Conservation (phyloP, 129 eudicot species). For the Flaveria robusta region DNA sequence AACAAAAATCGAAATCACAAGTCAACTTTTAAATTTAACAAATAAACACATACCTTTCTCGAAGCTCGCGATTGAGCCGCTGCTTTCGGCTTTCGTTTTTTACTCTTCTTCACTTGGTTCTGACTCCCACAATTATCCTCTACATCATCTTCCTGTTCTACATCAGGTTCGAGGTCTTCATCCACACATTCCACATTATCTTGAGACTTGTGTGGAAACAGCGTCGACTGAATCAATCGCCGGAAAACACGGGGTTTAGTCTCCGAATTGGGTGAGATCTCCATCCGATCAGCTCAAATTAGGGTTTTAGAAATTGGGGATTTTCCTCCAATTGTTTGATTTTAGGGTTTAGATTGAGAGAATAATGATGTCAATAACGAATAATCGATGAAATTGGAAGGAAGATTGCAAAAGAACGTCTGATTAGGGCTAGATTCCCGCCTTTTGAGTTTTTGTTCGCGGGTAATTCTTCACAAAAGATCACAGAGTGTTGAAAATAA, state of each 20-base stretch:
- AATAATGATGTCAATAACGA: neutral
- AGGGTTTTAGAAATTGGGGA: constrained; percentile 35
- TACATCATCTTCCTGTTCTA: constrained; percentile 42
- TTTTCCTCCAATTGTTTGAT: neutral
- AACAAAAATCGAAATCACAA: neutral
- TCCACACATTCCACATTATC: constrained; percentile 34
- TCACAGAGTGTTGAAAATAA: neutral
- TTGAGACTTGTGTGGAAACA: constrained; percentile 58
- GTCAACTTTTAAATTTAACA: neutral
- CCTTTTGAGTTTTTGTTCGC: constrained; percentile 11
- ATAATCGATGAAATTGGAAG: constrained; percentile 4
- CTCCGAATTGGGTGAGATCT: constrained; percentile 38
- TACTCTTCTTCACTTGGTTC: constrained; percentile 28
- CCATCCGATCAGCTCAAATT: constrained; percentile 50
- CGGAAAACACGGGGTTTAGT: constrained; percentile 50
- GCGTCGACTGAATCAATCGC: constrained; percentile 70
- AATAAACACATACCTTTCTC: constrained; percentile 41
- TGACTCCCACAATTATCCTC: constrained; percentile 47
- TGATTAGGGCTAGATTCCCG: constrained; percentile 35
- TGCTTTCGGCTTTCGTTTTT: constrained; percentile 46
- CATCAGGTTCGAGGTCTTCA: constrained; percentile 39
- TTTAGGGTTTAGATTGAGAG: constrained; percentile 19
- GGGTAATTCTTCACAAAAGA: neutral
- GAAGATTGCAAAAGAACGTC: neutral
- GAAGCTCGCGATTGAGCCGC: constrained; percentile 40